Percentiles rank a stretch among this genome's conserved stretches.
Conservation (phyloP, 2,329 filamentous ascomycete genomes). For the Trichoderma gracile region DNA sequence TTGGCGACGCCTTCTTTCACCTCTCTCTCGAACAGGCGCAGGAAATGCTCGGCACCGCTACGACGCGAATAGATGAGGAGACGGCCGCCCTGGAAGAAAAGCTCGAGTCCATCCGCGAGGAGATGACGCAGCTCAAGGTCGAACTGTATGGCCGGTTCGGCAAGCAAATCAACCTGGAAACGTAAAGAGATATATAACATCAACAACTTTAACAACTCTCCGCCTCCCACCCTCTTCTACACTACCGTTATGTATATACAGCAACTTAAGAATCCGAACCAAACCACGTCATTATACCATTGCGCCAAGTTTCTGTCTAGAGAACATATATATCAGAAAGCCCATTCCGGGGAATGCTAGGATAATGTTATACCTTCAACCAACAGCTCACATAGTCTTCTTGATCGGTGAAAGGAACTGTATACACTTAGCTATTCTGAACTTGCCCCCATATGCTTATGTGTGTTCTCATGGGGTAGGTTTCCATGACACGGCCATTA, state of each 20-base stretch:
- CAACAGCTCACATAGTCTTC: too few species aligned
- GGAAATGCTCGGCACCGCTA: slow-evolving; percentile 73
- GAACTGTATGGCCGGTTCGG: slow-evolving; percentile 93
- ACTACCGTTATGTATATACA: not conserved
- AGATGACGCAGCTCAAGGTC: slow-evolving; percentile 89
- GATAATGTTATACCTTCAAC: too few species aligned
- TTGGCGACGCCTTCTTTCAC: slow-evolving; percentile 93
- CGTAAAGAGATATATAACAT: slow-evolving; percentile 48
- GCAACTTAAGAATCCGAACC: not conserved
- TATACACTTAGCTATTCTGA: too few species aligned
- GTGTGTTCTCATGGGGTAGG: too few species aligned
- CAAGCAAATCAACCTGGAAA: slow-evolving; percentile 94
- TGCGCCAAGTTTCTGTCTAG: not conserved
- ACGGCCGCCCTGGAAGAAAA: slow-evolving; percentile 76
- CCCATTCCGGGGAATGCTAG: not conserved
- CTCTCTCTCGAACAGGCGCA: slow-evolving; percentile 83
- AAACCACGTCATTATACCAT: not conserved
- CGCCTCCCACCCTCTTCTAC: not conserved
- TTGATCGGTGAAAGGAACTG: too few species aligned
- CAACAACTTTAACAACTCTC: not conserved
- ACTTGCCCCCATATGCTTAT: too few species aligned
- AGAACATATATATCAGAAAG: not conserved
- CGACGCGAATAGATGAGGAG: slow-evolving; percentile 73
- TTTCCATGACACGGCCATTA: too few species aligned
- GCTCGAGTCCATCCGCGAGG: slow-evolving; percentile 71